Evolutionary conservation across 768 basidiomycete species (phyloP).

Genomic region (Crucibulum laeve): DNA sequence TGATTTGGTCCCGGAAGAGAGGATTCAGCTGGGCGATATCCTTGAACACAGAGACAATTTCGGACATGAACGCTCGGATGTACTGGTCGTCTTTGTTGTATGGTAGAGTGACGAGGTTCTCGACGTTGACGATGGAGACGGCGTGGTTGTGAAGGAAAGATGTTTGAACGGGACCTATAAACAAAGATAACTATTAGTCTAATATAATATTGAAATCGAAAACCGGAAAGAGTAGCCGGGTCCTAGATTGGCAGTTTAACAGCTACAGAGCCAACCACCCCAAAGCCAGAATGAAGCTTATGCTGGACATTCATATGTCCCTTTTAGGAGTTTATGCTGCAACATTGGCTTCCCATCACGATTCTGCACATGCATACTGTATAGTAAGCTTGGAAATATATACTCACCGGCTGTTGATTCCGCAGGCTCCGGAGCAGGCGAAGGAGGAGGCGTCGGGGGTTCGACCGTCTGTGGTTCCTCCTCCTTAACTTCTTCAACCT

Average conservation of each 20-base stretch:
- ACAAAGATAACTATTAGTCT: too few relatives aligned
- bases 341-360: too few relatives aligned
- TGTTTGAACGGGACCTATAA: slow-evolving; percentile 65
- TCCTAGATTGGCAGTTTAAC: too few relatives aligned
- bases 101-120: slow-evolving; percentile 75
- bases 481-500: slow-evolving; percentile 29
- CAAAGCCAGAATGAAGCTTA: too few relatives aligned
- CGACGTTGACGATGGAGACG: slow-evolving; percentile 86
- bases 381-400: neutral
- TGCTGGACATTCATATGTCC: too few relatives aligned
- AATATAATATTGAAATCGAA: too few relatives aligned
- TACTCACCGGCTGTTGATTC: slow-evolving; percentile 7
- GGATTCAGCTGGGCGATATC: slow-evolving; percentile 97
- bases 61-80: slow-evolving; percentile 92
- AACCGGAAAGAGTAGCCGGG: too few relatives aligned
- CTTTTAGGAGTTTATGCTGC: too few relatives aligned
- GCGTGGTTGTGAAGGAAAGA: slow-evolving; percentile 78
- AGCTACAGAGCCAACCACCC: too few relatives aligned
- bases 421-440: slow-evolving; percentile 15
- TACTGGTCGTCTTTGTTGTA: slow-evolving; percentile 94
- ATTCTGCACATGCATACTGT: too few relatives aligned
- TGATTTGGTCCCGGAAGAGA: slow-evolving; percentile 81
- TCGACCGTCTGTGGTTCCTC: slow-evolving; percentile 42
- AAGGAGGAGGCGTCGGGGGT: slow-evolving; percentile 38
- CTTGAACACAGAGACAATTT: slow-evolving; percentile 97